Evolutionary conservation across 2,329 filamentous ascomycete species (phyloP), one percentile per base, ranked within the genome.

Genomic region (Diplodia seriata): DNA sequence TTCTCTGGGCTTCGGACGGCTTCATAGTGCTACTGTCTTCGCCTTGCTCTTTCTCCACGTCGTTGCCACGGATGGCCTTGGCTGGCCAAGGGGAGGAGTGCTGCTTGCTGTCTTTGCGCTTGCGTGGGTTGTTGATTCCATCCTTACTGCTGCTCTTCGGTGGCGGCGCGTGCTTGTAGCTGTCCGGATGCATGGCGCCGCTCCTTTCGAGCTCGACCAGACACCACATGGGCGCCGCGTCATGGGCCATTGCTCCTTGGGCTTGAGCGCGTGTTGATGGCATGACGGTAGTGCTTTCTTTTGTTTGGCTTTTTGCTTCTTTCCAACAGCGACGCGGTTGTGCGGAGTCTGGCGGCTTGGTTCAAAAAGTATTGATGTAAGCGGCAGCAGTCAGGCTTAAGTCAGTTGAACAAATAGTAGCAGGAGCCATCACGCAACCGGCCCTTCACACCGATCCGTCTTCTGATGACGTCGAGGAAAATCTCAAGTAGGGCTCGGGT

Each of bases 161-260:
- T 8, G 26, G 23, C 14, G 57, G 57, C 9, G 38, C 40, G 40
- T 49, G 18, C 9, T 29, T 26, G 49, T 64, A 54, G 29, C 47
- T 49, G 31, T 64, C 61, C 14, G 49, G 61, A 23, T 64, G 31
- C 61, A 64, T 64, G 31, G 31, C 36, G 6, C 61, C 61, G 47
- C 20, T 23, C n/a, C 18, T 54, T 26, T 64, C 61, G 12, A 64
- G 47, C 47, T 64, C 61, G 31, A 49, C 49, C 14, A 64, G 61
- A 20, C 61, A 64, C 61, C 61, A 64, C 15, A 31, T 15, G 12
- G 61, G 14, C 6, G 50, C 50, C 1, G 40, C 50, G 62, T 29
- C 33, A 8, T 47, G 3, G 8, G 31, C 26, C 57, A 38, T 38
- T 1, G 20, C 31, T 14, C 4, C n/a, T 9, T 5, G 26, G 47